Evolutionary conservation across 1,284 basidiomycete species (phyloP).

Genomic region (Mrakiaceae sp.): DNA sequence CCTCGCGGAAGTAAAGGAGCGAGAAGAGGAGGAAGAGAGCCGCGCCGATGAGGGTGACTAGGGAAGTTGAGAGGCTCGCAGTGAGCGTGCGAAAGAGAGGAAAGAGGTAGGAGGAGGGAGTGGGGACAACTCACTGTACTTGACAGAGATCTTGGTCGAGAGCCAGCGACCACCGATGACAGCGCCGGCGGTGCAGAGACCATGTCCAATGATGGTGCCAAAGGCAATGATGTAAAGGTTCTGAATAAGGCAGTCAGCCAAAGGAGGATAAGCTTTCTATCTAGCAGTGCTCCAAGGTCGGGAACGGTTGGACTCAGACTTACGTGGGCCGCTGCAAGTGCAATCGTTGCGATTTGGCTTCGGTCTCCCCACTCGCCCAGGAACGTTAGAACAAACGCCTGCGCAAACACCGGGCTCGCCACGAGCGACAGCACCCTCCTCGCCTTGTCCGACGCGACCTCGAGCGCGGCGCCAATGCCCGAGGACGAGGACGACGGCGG

Average conservation of each 20-base stretch:
- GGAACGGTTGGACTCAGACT: slow-evolving; percentile 30
- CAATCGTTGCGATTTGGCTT: slow-evolving; percentile 95
- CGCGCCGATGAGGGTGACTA: slow-evolving; percentile 77
- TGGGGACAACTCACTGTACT: slow-evolving; percentile 58
- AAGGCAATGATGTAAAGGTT: slow-evolving; percentile 69
- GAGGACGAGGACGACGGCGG: background rate
- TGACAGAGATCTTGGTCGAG: slow-evolving; percentile 87
- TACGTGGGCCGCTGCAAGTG: slow-evolving; percentile 89
- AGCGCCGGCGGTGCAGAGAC: slow-evolving; percentile 75
- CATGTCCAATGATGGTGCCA: slow-evolving; percentile 83
- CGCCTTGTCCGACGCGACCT: slow-evolving; percentile 42
- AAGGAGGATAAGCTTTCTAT: slow-evolving; percentile 62
- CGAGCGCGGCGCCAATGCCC: slow-evolving; percentile 21
- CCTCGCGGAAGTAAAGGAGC: slow-evolving; percentile 60
- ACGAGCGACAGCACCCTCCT: slow-evolving; percentile 73
- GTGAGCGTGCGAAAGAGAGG: background rate
- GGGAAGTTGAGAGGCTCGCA: background rate
- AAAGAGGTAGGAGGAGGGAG: background rate
- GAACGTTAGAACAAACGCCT: slow-evolving; percentile 90
- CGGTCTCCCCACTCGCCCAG: slow-evolving; percentile 98
- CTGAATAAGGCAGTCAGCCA: slow-evolving; percentile 36
- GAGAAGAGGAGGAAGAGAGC: slow-evolving; percentile 74
- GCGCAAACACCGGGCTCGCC: slow-evolving; percentile 86
- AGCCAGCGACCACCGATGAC: slow-evolving; percentile 83
- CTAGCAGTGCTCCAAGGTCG: slow-evolving; percentile 3